A percentile compares a stretch with the other conserved stretches of the same genome.
These are phyloP conservation scores for Russula sp. DNA, from an alignment of 768 basidiomycete genomes.

Conservation along the genomic window DNA sequence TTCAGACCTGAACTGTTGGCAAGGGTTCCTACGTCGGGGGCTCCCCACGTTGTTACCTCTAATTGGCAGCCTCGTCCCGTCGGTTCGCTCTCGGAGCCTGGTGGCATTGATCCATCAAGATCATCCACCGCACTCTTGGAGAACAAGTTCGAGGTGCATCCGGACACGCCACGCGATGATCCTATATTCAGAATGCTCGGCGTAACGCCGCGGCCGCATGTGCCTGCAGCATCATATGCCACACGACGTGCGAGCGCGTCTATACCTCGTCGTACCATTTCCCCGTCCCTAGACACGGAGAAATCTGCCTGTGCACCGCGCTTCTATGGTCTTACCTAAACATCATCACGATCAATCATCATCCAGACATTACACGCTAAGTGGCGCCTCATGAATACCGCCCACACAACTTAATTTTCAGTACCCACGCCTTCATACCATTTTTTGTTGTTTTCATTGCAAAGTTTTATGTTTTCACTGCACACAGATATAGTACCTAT, in stretches of 20 bases:
- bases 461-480: not conserved
- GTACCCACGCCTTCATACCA: too few relatives aligned
- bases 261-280: too few relatives aligned
- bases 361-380: too few relatives aligned
- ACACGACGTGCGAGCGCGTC: too few relatives aligned
- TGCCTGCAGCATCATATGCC: not conserved
- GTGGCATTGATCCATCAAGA: slow-evolving; percentile 67
- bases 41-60: slow-evolving; percentile 59
- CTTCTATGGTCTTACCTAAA: too few relatives aligned
- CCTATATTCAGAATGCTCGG: slow-evolving; percentile 31
- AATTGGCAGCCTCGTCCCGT: slow-evolving; percentile 52
- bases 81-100: slow-evolving; percentile 62
- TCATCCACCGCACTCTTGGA: slow-evolving; percentile 80
- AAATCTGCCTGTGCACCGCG: not conserved
- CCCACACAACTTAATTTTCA: not conserved
- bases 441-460: too few relatives aligned
- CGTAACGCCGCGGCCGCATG: not conserved
- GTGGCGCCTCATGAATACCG: too few relatives aligned
- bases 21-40: slow-evolving; percentile 70
- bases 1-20: slow-evolving; percentile 61
- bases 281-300: too few relatives aligned
- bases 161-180: slow-evolving; percentile 72
- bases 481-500: not conserved
- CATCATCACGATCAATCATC: too few relatives aligned
- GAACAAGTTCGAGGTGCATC: slow-evolving; percentile 83